Evolutionary conservation across 306 rosid species (phyloP).

Genomic region (Trichosanthes truncata): DNA sequence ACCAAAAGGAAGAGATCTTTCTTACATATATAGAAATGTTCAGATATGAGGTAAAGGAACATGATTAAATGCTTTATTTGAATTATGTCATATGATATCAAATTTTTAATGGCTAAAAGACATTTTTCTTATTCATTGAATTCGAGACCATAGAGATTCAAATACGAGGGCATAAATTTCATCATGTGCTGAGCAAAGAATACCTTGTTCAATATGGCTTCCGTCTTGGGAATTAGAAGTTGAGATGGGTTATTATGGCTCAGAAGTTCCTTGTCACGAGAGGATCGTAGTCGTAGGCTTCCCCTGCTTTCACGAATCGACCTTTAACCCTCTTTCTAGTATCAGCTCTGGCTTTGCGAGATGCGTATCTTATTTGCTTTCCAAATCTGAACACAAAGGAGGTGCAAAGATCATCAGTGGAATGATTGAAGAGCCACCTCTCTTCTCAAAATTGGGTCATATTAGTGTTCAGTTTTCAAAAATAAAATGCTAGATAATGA

Average conservation of each 20-base stretch:
- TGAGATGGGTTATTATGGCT: slow-evolving; percentile 17
- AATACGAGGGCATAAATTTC: neutral
- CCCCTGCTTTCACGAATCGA: slow-evolving; percentile 76
- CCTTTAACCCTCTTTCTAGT: slow-evolving; percentile 88
- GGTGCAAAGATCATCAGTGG: slow-evolving; percentile 4
- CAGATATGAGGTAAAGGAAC: neutral
- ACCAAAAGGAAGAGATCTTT: neutral
- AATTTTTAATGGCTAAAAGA: neutral
- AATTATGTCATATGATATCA: neutral
- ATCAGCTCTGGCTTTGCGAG: slow-evolving; percentile 93
- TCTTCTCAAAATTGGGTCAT: neutral
- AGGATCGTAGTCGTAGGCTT: slow-evolving; percentile 74
- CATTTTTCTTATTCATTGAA: neutral
- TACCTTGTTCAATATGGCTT: slow-evolving; percentile 19
- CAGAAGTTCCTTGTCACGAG: slow-evolving; percentile 25
- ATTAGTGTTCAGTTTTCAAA: neutral
- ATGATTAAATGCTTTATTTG: neutral
- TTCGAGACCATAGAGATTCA: neutral
- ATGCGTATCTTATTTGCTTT: slow-evolving; percentile 86
- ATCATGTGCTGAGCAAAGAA: neutral
- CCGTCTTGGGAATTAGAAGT: slow-evolving; percentile 18
- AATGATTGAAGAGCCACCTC: neutral
- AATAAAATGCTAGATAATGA: neutral
- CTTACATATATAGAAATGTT: neutral
- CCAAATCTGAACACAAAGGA: slow-evolving; percentile 54